Evolutionary conservation across 768 basidiomycete species (phyloP).

Genomic region (Dioszegia hungarica): DNA sequence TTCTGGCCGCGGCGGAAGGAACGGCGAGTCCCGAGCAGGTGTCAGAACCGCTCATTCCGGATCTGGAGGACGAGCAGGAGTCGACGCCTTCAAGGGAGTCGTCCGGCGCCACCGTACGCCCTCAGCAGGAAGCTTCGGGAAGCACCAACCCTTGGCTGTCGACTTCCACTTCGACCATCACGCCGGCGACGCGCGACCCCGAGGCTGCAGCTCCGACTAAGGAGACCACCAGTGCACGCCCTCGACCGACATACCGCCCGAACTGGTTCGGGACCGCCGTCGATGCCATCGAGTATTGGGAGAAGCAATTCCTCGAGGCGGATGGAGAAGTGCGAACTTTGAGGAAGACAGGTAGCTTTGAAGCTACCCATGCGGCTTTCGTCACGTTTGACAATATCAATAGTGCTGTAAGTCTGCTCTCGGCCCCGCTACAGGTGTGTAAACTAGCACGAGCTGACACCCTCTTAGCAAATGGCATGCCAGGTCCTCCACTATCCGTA

Average conservation of each 20-base stretch:
- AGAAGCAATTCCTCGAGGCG: conserved; percentile 68
- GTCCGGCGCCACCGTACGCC: neutral
- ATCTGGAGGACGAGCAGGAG: conserved; percentile 3
- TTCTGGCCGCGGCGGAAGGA: conserved; percentile 53
- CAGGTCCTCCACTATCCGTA: conserved; percentile 73
- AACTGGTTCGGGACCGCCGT: conserved; percentile 69
- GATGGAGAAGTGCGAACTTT: conserved; percentile 77
- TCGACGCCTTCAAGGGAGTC: neutral
- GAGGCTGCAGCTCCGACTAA: neutral
- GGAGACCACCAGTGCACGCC: conserved; percentile 62
- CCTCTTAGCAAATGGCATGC: conserved; percentile 67
- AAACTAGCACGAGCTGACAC: neutral
- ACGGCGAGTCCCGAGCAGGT: conserved; percentile 20
- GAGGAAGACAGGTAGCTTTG: conserved; percentile 67
- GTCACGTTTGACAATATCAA: conserved; percentile 96
- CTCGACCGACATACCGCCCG: conserved; percentile 69
- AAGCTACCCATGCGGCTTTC: conserved; percentile 78
- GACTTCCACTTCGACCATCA: neutral
- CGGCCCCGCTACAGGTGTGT: neutral
- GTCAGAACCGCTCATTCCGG: conserved; percentile 19
- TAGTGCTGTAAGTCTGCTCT: conserved; percentile 63
- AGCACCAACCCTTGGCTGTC: conserved; percentile 1
- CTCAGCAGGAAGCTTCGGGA: neutral
- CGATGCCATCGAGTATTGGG: conserved; percentile 85
- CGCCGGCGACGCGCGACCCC: neutral